Evolutionary conservation across 2,329 filamentous ascomycete species (phyloP).

Genomic region (Meredithiella fracta): DNA sequence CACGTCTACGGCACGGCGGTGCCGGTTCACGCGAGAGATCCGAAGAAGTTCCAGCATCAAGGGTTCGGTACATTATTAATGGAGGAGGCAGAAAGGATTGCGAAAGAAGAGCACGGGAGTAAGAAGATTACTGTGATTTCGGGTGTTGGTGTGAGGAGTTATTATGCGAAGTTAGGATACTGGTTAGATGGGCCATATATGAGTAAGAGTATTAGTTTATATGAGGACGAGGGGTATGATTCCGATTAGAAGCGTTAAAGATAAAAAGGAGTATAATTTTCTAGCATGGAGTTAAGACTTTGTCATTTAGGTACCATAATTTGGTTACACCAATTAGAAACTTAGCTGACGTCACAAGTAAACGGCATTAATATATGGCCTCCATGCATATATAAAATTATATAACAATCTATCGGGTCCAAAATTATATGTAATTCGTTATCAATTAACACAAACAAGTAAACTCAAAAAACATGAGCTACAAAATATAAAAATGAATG

Average conservation of each 20-base stretch:
- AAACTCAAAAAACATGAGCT: background rate
- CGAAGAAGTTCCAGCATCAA: conserved; percentile 95
- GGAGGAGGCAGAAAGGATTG: conserved; percentile 95
- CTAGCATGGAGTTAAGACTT: background rate
- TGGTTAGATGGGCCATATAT: conserved; percentile 83
- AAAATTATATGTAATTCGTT: background rate
- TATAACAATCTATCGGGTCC: background rate
- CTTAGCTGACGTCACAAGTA: too few relatives aligned
- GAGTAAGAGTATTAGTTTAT: conserved; percentile 29
- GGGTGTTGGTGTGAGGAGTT: conserved; percentile 89
- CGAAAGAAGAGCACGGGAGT: conserved; percentile 83
- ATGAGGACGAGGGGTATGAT: conserved; percentile 9
- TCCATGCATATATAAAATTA: background rate
- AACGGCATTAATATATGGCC: too few relatives aligned
- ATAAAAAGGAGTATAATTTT: conserved; percentile 13
- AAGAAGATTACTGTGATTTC: conserved; percentile 93
- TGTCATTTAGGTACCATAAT: background rate
- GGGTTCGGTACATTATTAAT: conserved; percentile 91
- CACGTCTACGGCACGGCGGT: conserved; percentile 96
- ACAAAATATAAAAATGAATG: background rate
- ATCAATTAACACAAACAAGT: background rate
- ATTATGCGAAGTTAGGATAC: conserved; percentile 87
- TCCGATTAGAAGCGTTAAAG: background rate
- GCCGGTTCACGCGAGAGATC: conserved; percentile 89
- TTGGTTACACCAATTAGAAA: too few relatives aligned